phyloP scores from a whole-genome alignment of 129 eudicot genomes.

The Helianthus tuberosus region DNA sequence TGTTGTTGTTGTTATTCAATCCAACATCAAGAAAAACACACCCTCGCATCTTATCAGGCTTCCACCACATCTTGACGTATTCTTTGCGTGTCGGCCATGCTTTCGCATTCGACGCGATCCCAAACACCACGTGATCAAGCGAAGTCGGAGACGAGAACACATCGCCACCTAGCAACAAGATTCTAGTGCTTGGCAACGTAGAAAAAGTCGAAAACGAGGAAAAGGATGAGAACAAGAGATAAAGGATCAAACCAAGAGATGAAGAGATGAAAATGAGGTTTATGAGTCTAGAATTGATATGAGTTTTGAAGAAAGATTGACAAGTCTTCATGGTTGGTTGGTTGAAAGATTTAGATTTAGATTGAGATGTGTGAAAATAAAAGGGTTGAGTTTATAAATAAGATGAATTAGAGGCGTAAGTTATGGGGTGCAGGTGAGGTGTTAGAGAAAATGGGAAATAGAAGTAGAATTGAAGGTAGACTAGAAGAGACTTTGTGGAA shows the following conservation, averaged over 20 bases:
- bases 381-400: neutral
- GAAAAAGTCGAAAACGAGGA: constrained; percentile 15
- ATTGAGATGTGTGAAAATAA: constrained; percentile 20
- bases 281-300: constrained; percentile 23
- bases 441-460: constrained; percentile 21
- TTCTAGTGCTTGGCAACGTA: constrained; percentile 24
- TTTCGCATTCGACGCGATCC: constrained; percentile 59
- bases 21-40: constrained; percentile 65
- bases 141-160: constrained; percentile 43
- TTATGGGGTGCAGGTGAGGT: constrained; percentile 24
- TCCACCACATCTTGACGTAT: constrained; percentile 77
- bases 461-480: constrained; percentile 39
- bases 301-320: constrained; percentile 26
- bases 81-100: constrained; percentile 61
- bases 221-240: constrained; percentile 33
- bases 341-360: constrained; percentile 6
- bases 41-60: constrained; percentile 63
- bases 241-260: constrained; percentile 36
- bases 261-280: constrained; percentile 40
- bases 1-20: neutral
- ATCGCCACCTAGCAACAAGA: constrained; percentile 27
- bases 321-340: constrained; percentile 41
- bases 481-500: constrained; percentile 17
- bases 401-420: constrained; percentile 23
- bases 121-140: constrained; percentile 66